Evolutionary conservation across 495 filamentous ascomycete genomes (phyloP).

Genomic region (Copromyces sp.): DNA sequence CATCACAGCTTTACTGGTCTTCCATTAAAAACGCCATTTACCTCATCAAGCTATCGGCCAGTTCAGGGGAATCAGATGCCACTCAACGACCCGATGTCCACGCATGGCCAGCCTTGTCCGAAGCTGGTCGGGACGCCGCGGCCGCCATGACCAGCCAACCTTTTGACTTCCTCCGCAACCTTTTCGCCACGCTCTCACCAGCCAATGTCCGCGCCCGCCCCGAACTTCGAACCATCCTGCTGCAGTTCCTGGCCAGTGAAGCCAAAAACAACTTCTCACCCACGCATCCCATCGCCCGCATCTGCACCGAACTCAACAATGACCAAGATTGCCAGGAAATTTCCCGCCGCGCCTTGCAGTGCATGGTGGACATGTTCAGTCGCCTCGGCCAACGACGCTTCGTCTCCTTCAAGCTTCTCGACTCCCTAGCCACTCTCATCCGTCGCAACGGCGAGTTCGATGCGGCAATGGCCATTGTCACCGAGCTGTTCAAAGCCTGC

Average conservation of each 20-base stretch:
- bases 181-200: conserved; percentile 21
- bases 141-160: conserved; percentile 22
- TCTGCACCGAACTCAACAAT: conserved; percentile 17
- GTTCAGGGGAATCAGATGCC: conserved; percentile 5
- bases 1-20: conserved; percentile 20
- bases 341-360: conserved; percentile 21
- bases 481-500: conserved; percentile 17
- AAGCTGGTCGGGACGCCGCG: conserved; percentile 16
- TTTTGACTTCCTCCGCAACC: conserved; percentile 25
- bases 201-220: conserved; percentile 21
- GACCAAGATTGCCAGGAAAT: conserved; percentile 23
- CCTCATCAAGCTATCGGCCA: conserved; percentile 20
- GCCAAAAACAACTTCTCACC: conserved; percentile 17
- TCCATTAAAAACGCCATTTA: conserved; percentile 24
- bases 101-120: conserved; percentile 19
- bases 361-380: conserved; percentile 25
- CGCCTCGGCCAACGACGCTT: conserved; percentile 19
- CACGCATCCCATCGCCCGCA: conserved; percentile 20
- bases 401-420: conserved; percentile 23
- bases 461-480: conserved; percentile 20
- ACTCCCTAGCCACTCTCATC: conserved; percentile 25
- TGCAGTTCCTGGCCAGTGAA: conserved; percentile 18
- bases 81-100: conserved; percentile 12
- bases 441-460: conserved; percentile 22
- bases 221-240: conserved; percentile 19